These are phyloP conservation scores for Fusarium sp. DNA, from an alignment of 2,329 filamentous ascomycete genomes.

Conservation along the genomic window DNA sequence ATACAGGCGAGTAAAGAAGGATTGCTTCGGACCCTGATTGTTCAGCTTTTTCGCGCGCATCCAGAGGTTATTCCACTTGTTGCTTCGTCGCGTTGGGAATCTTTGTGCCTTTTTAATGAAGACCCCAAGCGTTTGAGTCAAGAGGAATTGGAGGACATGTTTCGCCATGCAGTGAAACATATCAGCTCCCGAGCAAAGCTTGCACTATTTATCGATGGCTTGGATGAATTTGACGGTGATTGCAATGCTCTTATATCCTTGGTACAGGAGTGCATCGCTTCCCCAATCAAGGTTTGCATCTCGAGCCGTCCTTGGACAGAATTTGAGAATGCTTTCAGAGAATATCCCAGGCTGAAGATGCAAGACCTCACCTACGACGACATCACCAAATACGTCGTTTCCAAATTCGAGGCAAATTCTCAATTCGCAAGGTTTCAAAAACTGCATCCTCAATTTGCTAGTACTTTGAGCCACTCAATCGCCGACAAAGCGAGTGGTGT, in stretches of 20 bases:
- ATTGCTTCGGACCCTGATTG: background rate
- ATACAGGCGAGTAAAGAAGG: background rate
- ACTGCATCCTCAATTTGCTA: background rate
- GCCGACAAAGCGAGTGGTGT: background rate
- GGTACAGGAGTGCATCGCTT: background rate
- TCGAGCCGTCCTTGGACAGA: constrained; percentile 17
- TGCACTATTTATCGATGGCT: constrained; percentile 4
- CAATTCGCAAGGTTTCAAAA: background rate
- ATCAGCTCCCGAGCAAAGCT: background rate
- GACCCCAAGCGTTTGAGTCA: background rate
- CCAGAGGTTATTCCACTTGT: background rate
- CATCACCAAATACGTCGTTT: background rate
- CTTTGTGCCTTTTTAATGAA: constrained; percentile 7
- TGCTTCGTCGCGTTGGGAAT: constrained; percentile 1
- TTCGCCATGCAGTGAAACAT: background rate
- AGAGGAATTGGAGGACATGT: background rate
- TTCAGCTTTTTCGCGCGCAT: background rate
- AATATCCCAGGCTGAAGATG: background rate
- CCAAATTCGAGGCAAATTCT: background rate
- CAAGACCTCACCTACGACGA: constrained; percentile 1
- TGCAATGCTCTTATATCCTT: background rate
- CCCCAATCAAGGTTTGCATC: background rate
- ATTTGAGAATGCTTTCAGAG: background rate
- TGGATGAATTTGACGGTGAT: constrained; percentile 11
- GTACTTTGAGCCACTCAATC: background rate